Evolutionary conservation across 257 asterid genomes (phyloP).

Genomic region (Solanum virginianum): DNA sequence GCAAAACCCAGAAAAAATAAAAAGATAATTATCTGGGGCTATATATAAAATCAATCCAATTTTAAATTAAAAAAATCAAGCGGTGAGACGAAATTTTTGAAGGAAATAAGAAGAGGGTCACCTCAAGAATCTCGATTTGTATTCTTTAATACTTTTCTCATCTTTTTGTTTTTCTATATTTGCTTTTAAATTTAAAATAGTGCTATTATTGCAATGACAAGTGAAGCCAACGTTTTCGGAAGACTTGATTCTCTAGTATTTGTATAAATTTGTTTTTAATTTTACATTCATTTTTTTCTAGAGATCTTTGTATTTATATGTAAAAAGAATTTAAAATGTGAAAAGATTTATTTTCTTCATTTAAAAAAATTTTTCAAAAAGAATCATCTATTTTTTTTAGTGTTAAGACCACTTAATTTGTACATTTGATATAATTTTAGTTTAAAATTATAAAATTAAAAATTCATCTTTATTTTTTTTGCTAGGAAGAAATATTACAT

Average conservation of each 20-base stretch:
- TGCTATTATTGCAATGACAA: background rate
- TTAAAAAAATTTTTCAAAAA: no score
- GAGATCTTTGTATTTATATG: no score
- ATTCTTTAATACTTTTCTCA: background rate
- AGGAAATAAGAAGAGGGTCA: background rate
- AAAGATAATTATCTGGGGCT: background rate
- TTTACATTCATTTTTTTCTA: no score
- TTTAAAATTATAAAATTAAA: no score
- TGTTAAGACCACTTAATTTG: no score
- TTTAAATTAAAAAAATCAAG: background rate
- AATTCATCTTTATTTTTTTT: no score
- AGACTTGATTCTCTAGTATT: background rate
- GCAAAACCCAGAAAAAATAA: background rate
- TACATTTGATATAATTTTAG: no score
- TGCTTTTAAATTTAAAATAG: background rate
- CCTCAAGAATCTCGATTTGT: background rate
- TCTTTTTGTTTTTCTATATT: background rate
- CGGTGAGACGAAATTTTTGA: background rate
- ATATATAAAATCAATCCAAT: background rate
- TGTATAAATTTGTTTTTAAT: background rate
- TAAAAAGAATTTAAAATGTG: no score
- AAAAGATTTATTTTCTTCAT: no score
- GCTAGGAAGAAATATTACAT: no score
- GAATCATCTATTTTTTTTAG: no score
- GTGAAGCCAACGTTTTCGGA: background rate